Base-by-base conservation (phyloP, 345 rosid species). In the Moricandia moricandioides region DNA sequence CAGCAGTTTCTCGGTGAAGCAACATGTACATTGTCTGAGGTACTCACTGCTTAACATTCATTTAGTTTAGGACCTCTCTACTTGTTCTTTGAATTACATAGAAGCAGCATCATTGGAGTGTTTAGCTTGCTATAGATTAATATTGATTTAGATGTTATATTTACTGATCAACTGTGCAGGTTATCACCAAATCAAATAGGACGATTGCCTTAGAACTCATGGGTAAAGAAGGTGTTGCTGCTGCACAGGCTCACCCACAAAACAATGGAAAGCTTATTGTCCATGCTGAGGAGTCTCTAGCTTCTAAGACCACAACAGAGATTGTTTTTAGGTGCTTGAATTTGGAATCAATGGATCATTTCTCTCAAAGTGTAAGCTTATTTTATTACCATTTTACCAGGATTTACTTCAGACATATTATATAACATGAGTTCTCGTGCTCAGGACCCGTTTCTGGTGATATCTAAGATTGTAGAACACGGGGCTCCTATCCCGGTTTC, bases 381-480 rank as follows among this genome's bases (percentile, higher is more conserved):
- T 34, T 47, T 59, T 16, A 33, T 61, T 61, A 59, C 72, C 63
- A 24, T 43, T 54, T 65, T 56, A 29, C 43, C 71, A 13, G 13
- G 62, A 5, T 9, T 7, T 37, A 54, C 60, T 12, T 39, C 10
- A 51, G 49, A 33, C 30, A 37, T 67, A 7, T 13, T 8, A 29
- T 11, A 14, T 78, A 62, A 73, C 43, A 3, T 24, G 40, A 30
- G 5, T 30, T 43, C 34, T 45, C 49, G 51, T 40, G 70, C 26
- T 79, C 82, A 93, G 98, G 97, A 93, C 35, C 91, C 98, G 4
- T 93, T 93, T 79, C 69, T 93, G 85, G 83, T 93, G 8, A 83
- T 93, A 80, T 93, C 97, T 54, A 93, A 87, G 86, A 68, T 83
- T 51, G 87, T 80, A 30, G 94, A 91, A 83, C 80, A 59, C 31